phyloP scores from a whole-genome alignment of 768 basidiomycete species.

The Suillus cothurnatus region DNA sequence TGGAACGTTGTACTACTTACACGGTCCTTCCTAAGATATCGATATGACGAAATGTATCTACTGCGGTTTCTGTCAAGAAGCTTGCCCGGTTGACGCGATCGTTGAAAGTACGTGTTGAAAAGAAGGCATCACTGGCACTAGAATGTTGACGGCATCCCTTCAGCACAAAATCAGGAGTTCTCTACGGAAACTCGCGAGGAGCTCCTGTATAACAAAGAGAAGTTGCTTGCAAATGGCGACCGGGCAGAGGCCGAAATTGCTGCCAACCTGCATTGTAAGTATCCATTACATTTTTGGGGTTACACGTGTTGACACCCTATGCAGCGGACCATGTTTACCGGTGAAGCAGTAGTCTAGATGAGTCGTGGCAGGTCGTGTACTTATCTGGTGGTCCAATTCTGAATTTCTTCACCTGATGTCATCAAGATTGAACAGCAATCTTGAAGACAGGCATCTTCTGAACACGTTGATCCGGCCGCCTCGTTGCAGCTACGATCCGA shows the following conservation, averaged over 20 bases:
- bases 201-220: slow-evolving; percentile 99
- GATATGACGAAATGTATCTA: slow-evolving; percentile 99
- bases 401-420: slow-evolving; percentile 1
- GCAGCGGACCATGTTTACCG: slow-evolving; percentile 88
- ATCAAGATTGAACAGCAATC: slow-evolving; percentile 7
- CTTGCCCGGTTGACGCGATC: slow-evolving; percentile 98
- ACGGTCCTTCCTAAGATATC: slow-evolving; percentile 61
- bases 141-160: slow-evolving; percentile 4
- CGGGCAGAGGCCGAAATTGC: slow-evolving; percentile 97
- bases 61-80: slow-evolving; percentile 99
- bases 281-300: slow-evolving; percentile 13
- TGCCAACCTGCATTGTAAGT: slow-evolving; percentile 82
- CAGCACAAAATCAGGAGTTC: slow-evolving; percentile 97
- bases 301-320: slow-evolving; percentile 25
- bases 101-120: slow-evolving; percentile 81
- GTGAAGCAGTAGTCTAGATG: slow-evolving; percentile 38
- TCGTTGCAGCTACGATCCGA: not conserved
- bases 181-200: slow-evolving; percentile 98
- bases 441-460: not conserved
- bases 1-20: slow-evolving; percentile 9
- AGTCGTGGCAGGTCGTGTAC: slow-evolving; percentile 25
- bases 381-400: slow-evolving; percentile 15
- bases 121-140: slow-evolving; percentile 14
- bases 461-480: slow-evolving; percentile 5
- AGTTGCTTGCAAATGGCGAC: slow-evolving; percentile 94